These are phyloP conservation scores for Umbelopsis sp. DNA, from an alignment of 192 early-diverging fungal species.

Conservation along the genomic window DNA sequence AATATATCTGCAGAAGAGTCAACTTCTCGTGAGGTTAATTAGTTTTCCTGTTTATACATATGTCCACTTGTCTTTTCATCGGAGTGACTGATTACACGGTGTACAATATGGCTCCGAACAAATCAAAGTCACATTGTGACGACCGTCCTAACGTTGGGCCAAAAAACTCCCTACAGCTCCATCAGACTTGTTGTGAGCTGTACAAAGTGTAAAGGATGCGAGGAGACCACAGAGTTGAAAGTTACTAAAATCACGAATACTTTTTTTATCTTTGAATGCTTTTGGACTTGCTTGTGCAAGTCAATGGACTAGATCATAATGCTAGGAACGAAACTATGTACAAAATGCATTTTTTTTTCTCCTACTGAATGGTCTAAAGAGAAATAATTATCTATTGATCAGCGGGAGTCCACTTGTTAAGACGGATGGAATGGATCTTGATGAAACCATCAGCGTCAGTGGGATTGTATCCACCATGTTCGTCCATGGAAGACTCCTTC, in stretches of 20 bases:
- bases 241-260: background rate
- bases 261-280: background rate
- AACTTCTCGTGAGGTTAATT: too few relatives aligned
- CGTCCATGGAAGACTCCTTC: constrained; percentile 96
- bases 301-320: constrained; percentile 9
- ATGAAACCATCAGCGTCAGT: constrained; percentile 95
- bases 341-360: constrained; percentile 16
- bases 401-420: constrained; percentile 76
- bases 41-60: too few relatives aligned
- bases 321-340: constrained; percentile 9
- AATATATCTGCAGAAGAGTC: too few relatives aligned
- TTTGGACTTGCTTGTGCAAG: background rate
- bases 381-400: background rate
- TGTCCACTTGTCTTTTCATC: too few relatives aligned
- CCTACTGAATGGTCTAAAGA: background rate
- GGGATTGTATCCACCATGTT: constrained; percentile 90
- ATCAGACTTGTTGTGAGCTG: too few relatives aligned
- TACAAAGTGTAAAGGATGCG: too few relatives aligned
- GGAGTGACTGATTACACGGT: too few relatives aligned
- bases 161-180: too few relatives aligned
- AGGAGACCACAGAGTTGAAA: too few relatives aligned
- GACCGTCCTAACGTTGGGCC: too few relatives aligned
- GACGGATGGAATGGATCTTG: constrained; percentile 94
- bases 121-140: too few relatives aligned
- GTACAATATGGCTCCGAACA: too few relatives aligned